Base-by-base conservation (phyloP, 179 eudicot species). In the Monotropa hypopitys region DNA sequence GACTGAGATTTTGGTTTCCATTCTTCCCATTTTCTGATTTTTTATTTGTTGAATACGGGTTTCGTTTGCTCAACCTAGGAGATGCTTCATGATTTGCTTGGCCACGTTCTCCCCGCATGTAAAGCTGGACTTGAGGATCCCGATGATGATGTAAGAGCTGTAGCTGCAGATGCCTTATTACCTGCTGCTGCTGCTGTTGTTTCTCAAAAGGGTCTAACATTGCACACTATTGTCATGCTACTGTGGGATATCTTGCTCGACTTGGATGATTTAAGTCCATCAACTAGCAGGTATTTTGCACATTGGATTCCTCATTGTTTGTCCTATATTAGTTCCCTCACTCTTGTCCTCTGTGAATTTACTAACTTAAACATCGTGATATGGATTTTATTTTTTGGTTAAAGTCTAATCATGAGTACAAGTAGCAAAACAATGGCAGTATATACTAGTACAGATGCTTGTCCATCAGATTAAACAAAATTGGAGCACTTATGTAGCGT, bases 61-160 rank as follows among this genome's bases (percentile, higher is more conserved):
- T 79, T 70, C 46, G 70, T 69, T 62, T 68, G 21, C 62, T 75
- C 70, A 45, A 32, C 33, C 72, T 81, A 88, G 90, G 99, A 96
- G 85, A 91, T 96, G 99, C 88, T 93, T 54, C 83, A 88, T 80
- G 92, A 87, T 79, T 84, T 96, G 88, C 96, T 96, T 56, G 89
- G 85, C 21, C 85, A 75, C 79, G 95, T 96, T 77, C 85, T 96
- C 57, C 99, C 99, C 80, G 97, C 98, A 79, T 96, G 99, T 79
- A 96, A 92, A 86, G 87, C 92, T 81, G 99, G 99, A 66, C 92
- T 96, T 42, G 99, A 89, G 83, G 99, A 96, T 81, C 98, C 98
- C 76, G 99, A 96, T 87, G 99, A 96, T 85, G 99, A 96, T 90
- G 99, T 96, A 13, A 88, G 99, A 84, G 98, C 99, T 21, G 99